phyloP scores from a whole-genome alignment of 2,329 filamentous ascomycete genomes.

The Arthrobotrys sphaeroides region DNA sequence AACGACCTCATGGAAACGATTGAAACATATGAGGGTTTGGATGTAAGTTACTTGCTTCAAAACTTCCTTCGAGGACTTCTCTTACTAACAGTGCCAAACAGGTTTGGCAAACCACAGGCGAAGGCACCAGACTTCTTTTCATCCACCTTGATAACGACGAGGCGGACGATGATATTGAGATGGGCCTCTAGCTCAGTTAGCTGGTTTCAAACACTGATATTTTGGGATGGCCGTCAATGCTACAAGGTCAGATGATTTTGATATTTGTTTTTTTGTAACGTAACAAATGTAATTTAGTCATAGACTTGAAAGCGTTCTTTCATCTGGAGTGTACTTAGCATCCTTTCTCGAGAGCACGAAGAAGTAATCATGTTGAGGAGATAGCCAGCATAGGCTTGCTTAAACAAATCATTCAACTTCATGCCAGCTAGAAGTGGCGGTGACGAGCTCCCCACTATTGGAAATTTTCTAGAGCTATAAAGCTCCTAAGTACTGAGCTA shows the following conservation, averaged over 20 bases:
- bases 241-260: slow-evolving; percentile 2
- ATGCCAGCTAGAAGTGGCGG: slow-evolving; percentile 1
- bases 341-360: slow-evolving; percentile 23
- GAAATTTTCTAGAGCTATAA: neutral
- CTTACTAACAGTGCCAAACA: slow-evolving; percentile 63
- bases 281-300: slow-evolving; percentile 45
- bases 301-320: slow-evolving; percentile 40
- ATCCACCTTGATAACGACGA: slow-evolving; percentile 68
- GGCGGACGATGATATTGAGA: slow-evolving; percentile 61
- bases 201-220: neutral
- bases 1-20: slow-evolving; percentile 88
- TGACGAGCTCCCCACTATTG: slow-evolving; percentile 8
- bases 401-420: slow-evolving; percentile 4
- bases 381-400: slow-evolving; percentile 16
- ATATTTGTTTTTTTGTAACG: slow-evolving; percentile 28
- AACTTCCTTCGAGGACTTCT: neutral
- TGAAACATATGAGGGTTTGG: slow-evolving; percentile 85
- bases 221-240: slow-evolving; percentile 9
- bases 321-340: slow-evolving; percentile 29
- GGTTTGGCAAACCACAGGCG: slow-evolving; percentile 81
- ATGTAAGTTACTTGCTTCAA: slow-evolving; percentile 73
- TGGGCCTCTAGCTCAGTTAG: slow-evolving; percentile 28
- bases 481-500: neutral
- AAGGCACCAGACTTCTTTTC: slow-evolving; percentile 76
- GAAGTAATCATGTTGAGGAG: slow-evolving; percentile 15